A percentile compares a stretch with the other conserved stretches of the same genome.
Conservation (phyloP, 192 early-diverging fungal genomes). For the Dimargaris xerosporica region DNA sequence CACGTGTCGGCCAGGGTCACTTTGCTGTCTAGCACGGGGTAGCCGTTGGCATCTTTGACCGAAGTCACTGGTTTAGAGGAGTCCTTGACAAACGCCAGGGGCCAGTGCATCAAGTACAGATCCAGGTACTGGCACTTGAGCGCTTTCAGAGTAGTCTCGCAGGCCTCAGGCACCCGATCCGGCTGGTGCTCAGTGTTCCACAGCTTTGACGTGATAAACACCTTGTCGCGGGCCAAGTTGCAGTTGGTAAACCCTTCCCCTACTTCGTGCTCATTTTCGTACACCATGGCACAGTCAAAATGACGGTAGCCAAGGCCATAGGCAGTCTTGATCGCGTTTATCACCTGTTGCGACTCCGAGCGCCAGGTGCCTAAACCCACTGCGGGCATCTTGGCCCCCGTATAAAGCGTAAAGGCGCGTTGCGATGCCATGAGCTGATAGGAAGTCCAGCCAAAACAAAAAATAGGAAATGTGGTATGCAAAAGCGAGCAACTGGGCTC, state of each 20-base stretch:
- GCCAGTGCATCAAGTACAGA: conserved; percentile 78
- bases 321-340: conserved; percentile 45
- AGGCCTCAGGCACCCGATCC: conserved; percentile 39
- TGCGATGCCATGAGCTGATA: neutral
- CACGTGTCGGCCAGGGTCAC: conserved; percentile 60
- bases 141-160: conserved; percentile 47
- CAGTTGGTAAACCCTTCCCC: conserved; percentile 52
- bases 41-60: conserved; percentile 20
- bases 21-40: conserved; percentile 22
- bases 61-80: neutral
- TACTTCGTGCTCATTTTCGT: conserved; percentile 68
- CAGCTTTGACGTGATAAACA: conserved; percentile 71
- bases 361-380: conserved; percentile 53
- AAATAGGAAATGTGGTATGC: too few species aligned
- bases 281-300: conserved; percentile 47
- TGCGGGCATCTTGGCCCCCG: conserved; percentile 43
- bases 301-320: conserved; percentile 54
- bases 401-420: conserved; percentile 37
- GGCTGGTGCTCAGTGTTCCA: conserved; percentile 50
- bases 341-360: conserved; percentile 31
- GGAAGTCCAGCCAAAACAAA: neutral
- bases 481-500: too few species aligned
- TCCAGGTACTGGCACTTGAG: conserved; percentile 65
- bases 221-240: conserved; percentile 44
- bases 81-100: conserved; percentile 35